Conservation (phyloP, 2,329 filamentous ascomycete genomes). For the Aurifilum marmelostoma region DNA sequence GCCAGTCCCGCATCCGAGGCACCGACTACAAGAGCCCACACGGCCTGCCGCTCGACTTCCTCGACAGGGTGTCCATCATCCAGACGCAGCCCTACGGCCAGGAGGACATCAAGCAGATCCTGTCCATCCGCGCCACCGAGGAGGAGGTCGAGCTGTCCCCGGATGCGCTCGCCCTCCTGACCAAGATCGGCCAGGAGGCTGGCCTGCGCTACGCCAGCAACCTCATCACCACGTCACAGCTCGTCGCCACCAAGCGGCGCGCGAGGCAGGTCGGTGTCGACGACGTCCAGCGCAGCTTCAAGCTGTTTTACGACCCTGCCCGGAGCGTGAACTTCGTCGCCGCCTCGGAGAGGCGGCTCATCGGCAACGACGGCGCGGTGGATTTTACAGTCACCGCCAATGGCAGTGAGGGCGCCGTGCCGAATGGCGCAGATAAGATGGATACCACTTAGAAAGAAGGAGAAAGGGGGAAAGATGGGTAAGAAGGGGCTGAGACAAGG, state of each 20-base stretch:
- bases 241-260: constrained; percentile 83
- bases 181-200: constrained; percentile 92
- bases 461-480: not conserved
- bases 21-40: constrained; percentile 94
- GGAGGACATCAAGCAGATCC: constrained; percentile 90
- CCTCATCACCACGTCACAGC: constrained; percentile 90
- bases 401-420: constrained; percentile 46
- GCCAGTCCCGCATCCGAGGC: constrained; percentile 86
- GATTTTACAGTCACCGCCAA: constrained; percentile 63
- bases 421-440: constrained; percentile 43
- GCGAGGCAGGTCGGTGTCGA: constrained; percentile 81
- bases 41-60: constrained; percentile 90
- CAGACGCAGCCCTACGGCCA: constrained; percentile 83
- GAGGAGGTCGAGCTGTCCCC: constrained; percentile 92
- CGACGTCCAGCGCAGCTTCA: constrained; percentile 92
- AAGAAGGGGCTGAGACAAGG: constrained; percentile 17
- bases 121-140: constrained; percentile 90
- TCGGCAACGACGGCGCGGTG: constrained; percentile 82
- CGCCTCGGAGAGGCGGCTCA: constrained; percentile 90
- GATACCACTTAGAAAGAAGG: constrained; percentile 45
- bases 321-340: constrained; percentile 89
- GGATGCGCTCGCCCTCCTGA: constrained; percentile 88
- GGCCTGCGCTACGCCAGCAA: constrained; percentile 97
- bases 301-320: constrained; percentile 87
- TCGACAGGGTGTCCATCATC: constrained; percentile 95